Evolutionary conservation across 306 rosid species (phyloP).

Genomic region (Coriaria nepalensis): DNA sequence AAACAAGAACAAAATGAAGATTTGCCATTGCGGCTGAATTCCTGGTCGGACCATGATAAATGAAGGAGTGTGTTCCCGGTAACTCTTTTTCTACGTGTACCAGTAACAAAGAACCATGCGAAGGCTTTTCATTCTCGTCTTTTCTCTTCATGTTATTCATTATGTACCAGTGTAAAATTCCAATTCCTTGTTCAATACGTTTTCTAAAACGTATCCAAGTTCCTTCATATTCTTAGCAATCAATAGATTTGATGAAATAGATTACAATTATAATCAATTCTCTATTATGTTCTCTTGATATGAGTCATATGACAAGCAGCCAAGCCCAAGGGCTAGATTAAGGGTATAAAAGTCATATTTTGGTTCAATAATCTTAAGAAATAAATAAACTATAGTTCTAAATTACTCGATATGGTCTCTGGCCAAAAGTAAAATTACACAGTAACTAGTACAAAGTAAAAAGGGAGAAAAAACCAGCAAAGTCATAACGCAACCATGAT

Average conservation of each 20-base stretch:
- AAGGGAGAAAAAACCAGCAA: too few relatives aligned
- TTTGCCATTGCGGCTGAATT: constrained; percentile 20
- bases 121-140: not conserved
- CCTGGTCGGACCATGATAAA: constrained; percentile 23
- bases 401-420: too few relatives aligned
- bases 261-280: too few relatives aligned
- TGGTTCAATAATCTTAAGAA: too few relatives aligned
- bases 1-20: constrained; percentile 21
- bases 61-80: constrained; percentile 20
- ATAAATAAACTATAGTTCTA: too few relatives aligned
- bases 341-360: too few relatives aligned
- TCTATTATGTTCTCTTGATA: too few relatives aligned
- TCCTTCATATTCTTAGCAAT: not conserved
- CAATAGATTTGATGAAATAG: not conserved
- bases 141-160: constrained; percentile 30
- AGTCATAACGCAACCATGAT: too few relatives aligned
- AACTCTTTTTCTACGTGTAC: constrained; percentile 23
- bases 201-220: constrained; percentile 6
- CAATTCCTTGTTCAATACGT: constrained; percentile 31
- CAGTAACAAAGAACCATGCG: constrained; percentile 16
- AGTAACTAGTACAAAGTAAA: too few relatives aligned
- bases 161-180: constrained; percentile 43
- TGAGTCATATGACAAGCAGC: too few relatives aligned
- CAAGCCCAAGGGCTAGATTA: too few relatives aligned
- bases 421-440: too few relatives aligned